Evolutionary conservation across 1,284 basidiomycete species (phyloP), one percentile per base, ranked within the genome.

Genomic region (Athelia sp.): DNA sequence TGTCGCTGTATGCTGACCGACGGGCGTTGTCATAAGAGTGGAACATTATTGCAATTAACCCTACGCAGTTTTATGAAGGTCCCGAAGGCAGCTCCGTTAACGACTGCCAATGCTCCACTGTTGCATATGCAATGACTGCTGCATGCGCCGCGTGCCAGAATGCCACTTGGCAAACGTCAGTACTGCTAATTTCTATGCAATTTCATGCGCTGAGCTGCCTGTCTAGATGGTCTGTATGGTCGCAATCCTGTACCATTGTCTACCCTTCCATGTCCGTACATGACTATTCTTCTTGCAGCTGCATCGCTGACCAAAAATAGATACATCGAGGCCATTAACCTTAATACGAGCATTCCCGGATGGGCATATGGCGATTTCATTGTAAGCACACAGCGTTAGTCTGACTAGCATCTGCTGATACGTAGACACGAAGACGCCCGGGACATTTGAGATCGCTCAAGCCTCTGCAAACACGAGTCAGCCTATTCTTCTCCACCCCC

Each of bases 71-170:
- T n/a, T 40, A n/a, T 13, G 24, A 10, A 21, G 56, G 54, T 15
- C 56, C 56, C 11, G 46, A 44, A 10, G 32, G 36, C 1, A 36
- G 4, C n/a, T n/a, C 23, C 18, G 40, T 47, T 15, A 54, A 49
- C 17, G 26, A n/a, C 4, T 57, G 56, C 46, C 34, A 54, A 21
- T 57, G 56, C 49, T 54, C 46, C 31, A 52, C 52, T 3, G 52
- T 57, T 21, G 47, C 55, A 36, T 57, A 56, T 44, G 49, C 49
- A 1, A 17, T 57, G 35, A 51, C 54, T 44, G 43, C 48, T 6
- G 56, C 50, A 14, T 57, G 56, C 32, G 52, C 48, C 24, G 50
- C 52, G 21, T 57, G 56, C 34, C 56, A 57, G 38, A 54, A 52
- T 26, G 48, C 35, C n/a, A 49, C 54, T 10, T 43, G 51, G 34